A percentile compares a stretch with the other conserved stretches of the same genome.
Conservation (phyloP, 345 rosid genomes). For the Moringa oleifera region DNA sequence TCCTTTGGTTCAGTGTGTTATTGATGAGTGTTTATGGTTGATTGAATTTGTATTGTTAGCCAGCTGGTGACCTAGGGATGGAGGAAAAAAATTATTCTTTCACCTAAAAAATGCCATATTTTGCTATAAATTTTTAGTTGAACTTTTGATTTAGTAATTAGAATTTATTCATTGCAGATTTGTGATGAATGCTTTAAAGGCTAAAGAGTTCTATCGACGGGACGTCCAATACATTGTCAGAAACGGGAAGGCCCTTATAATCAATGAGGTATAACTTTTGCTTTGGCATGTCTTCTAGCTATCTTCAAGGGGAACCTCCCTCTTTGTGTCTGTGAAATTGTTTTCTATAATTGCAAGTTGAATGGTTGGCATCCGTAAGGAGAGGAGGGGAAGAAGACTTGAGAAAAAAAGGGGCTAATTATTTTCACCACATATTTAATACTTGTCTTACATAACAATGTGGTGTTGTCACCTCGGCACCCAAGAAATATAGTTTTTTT, state of each 20-base stretch:
- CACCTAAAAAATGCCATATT: background rate
- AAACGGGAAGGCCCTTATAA: conserved; percentile 86
- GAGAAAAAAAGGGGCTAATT: background rate
- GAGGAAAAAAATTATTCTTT: background rate
- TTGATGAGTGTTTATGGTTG: background rate
- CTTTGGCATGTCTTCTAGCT: background rate
- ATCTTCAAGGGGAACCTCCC: background rate
- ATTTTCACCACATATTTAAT: too few relatives aligned
- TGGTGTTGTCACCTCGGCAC: too few relatives aligned
- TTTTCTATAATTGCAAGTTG: background rate
- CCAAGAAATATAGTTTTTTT: too few relatives aligned
- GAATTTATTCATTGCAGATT: conserved; percentile 46
- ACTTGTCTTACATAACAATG: too few relatives aligned
- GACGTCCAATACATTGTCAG: conserved; percentile 93
- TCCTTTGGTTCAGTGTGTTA: background rate
- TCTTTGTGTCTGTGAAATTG: conserved; percentile 4
- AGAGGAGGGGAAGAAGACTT: background rate
- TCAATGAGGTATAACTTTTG: conserved; percentile 70
- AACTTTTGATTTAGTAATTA: conserved; percentile 10
- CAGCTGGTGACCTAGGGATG: background rate
- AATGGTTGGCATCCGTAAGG: background rate
- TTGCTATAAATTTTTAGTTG: conserved; percentile 1
- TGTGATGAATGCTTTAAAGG: conserved; percentile 93
- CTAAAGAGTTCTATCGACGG: conserved; percentile 88
- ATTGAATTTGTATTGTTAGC: background rate